phyloP scores from a whole-genome alignment of 2,329 filamentous ascomycete species.

The Neofusicoccum cordaticola region DNA sequence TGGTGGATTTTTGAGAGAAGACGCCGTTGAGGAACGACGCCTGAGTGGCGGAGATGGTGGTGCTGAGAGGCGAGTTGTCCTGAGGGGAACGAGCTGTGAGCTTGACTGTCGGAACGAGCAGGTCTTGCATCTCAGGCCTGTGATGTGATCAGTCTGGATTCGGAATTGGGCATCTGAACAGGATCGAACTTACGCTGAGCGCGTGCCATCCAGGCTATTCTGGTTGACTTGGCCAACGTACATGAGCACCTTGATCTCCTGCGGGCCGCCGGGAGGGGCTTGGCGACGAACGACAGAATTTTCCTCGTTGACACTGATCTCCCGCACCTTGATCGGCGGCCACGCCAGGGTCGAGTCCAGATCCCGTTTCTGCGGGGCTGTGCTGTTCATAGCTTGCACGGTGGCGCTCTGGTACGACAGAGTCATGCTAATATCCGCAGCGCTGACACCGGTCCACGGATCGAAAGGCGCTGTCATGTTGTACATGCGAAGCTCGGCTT shows the following conservation, averaged over 20 bases:
- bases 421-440: constrained; percentile 40
- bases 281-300: not conserved
- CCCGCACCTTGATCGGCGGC: constrained; percentile 25
- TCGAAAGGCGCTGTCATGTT: constrained; percentile 60
- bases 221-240: constrained; percentile 68
- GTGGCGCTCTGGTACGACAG: constrained; percentile 43
- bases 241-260: constrained; percentile 59
- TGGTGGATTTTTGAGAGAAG: constrained; percentile 59
- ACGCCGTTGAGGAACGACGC: constrained; percentile 69
- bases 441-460: constrained; percentile 43
- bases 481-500: constrained; percentile 74
- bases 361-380: constrained; percentile 24
- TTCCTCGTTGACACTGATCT: constrained; percentile 22
- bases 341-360: constrained; percentile 21
- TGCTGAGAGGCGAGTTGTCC: constrained; percentile 53
- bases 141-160: not conserved
- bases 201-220: constrained; percentile 51
- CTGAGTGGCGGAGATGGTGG: constrained; percentile 67
- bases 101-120: constrained; percentile 67
- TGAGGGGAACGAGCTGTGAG: constrained; percentile 56
- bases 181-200: constrained; percentile 57
- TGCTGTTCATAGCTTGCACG: constrained; percentile 28
- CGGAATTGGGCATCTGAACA: not conserved
- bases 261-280: constrained; percentile 18
- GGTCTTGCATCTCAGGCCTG: constrained; percentile 41